Evolutionary conservation across 73 alveolate genomes (phyloP).

Genomic region (Symbiodinium pilosum): DNA sequence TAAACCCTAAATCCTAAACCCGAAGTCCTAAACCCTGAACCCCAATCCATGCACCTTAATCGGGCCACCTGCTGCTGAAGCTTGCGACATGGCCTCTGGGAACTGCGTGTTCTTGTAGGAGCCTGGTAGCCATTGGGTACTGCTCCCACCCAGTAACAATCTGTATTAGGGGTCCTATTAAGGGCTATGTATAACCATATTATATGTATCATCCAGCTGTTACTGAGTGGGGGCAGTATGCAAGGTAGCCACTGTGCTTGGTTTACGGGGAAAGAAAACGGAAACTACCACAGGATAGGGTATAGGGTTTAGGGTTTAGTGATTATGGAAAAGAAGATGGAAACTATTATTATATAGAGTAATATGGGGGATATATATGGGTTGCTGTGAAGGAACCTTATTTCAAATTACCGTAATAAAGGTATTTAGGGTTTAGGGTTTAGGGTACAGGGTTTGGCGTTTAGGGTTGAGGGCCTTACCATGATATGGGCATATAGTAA

Average conservation of each 20-base stretch:
- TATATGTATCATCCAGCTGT: too few species aligned
- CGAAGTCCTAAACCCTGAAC: neutral
- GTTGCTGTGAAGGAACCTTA: too few species aligned
- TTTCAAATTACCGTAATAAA: too few species aligned
- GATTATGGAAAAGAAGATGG: too few species aligned
- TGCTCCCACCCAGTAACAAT: too few species aligned
- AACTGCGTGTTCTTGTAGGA: slow-evolving; percentile 55
- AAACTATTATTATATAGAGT: too few species aligned
- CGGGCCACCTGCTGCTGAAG: neutral
- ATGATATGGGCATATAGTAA: neutral
- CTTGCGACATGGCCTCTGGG: slow-evolving; percentile 30
- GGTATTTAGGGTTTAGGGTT: neutral
- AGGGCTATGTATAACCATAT: too few species aligned
- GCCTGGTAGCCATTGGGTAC: neutral
- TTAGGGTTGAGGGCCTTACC: neutral
- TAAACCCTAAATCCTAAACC: neutral
- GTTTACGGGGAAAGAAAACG: too few species aligned
- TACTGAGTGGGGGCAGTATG: too few species aligned
- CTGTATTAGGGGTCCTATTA: too few species aligned
- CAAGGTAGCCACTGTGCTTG: too few species aligned
- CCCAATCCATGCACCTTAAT: too few species aligned
- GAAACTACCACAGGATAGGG: neutral
- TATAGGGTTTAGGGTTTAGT: neutral
- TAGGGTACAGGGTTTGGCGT: neutral
- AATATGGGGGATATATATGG: neutral